Evolutionary conservation across 75 land plant genomes (phyloP), one percentile per base, ranked within the genome.

Genomic region (Chamaecyparis obtusa): DNA sequence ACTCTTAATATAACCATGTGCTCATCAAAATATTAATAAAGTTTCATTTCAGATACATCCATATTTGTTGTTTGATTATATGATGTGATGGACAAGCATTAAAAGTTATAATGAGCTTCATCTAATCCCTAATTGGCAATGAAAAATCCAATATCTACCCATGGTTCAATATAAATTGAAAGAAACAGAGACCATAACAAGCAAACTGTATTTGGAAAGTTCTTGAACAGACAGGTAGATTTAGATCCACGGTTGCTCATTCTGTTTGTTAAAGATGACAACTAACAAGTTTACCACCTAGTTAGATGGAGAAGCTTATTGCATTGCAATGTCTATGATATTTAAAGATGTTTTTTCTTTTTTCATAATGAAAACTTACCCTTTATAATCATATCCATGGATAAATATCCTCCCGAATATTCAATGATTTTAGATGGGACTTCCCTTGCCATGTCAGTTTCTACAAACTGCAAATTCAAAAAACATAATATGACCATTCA

Each of bases 331-430:
- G 46, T 44, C 46, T 44, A 44, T 44, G 46, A 44, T 3, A 44
- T 39, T 71, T 5, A 71, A 3, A 71, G 9, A 67, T 24, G 30
- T 71, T n/a, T 71, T 0, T n/a, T 30, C 74, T 71, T 71, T 71
- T n/a, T 33, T 30, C 74, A 71, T 32, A 80, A 56, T 87, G 85
- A 72, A 78, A 43, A 74, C 86, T 84, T 86, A 95, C 99, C 99
- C 91, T 94, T 88, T 27, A 97, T 35, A 64, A 96, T 87, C 88
- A 86, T 89, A 2, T 97, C 93, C 95, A 97, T 95, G 24, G 95
- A 89, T n/a, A 97, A 24, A 85, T 85, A 95, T 30, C 99, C 99
- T 19, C 95, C 94, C 33, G 89, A 32, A 3, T 21, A 0, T 14
- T 90, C 87, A 80, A 95, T 82, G 51, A 95, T 56, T 57, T 90